Evolutionary conservation across 768 basidiomycete genomes (phyloP).

Genomic region (Exsudoporus frostii): DNA sequence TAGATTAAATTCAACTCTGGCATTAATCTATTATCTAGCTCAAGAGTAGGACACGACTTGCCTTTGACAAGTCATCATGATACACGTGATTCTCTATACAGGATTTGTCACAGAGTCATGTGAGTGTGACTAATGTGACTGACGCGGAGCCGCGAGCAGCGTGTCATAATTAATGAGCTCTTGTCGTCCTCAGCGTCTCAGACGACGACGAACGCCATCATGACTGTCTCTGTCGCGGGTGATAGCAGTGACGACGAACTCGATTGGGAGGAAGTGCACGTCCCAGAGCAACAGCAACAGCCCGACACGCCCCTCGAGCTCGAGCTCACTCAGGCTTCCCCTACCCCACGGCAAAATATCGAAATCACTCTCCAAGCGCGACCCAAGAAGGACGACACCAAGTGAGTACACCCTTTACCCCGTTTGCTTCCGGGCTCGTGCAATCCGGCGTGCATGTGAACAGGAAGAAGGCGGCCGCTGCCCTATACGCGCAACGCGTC

Average conservation of each 20-base stretch:
- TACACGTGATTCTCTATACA: background rate
- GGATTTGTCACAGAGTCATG: slow-evolving; percentile 5
- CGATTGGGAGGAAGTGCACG: slow-evolving; percentile 79
- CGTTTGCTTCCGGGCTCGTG: background rate
- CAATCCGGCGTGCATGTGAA: slow-evolving; percentile 31
- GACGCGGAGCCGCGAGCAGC: slow-evolving; percentile 18
- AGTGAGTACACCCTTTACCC: slow-evolving; percentile 41
- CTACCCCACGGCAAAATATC: slow-evolving; percentile 46
- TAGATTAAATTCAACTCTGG: background rate
- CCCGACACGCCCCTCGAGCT: slow-evolving; percentile 22
- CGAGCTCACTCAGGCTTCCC: slow-evolving; percentile 20
- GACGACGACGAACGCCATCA: slow-evolving; percentile 10
- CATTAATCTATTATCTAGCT: background rate
- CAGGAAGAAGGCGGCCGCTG: slow-evolving; percentile 39
- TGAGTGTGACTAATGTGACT: slow-evolving; percentile 20
- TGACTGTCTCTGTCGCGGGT: slow-evolving; percentile 15
- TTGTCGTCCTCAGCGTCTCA: slow-evolving; percentile 1
- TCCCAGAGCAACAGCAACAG: slow-evolving; percentile 37
- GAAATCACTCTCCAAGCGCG: slow-evolving; percentile 68
- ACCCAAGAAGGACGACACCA: slow-evolving; percentile 37
- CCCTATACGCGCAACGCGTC: slow-evolving; percentile 65
- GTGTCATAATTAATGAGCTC: slow-evolving; percentile 6
- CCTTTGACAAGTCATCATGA: no score
- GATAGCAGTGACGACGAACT: slow-evolving; percentile 59
- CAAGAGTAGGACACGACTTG: background rate